phyloP scores from a whole-genome alignment of 106 monocot genomes.

The Amphibolis antarctica region DNA sequence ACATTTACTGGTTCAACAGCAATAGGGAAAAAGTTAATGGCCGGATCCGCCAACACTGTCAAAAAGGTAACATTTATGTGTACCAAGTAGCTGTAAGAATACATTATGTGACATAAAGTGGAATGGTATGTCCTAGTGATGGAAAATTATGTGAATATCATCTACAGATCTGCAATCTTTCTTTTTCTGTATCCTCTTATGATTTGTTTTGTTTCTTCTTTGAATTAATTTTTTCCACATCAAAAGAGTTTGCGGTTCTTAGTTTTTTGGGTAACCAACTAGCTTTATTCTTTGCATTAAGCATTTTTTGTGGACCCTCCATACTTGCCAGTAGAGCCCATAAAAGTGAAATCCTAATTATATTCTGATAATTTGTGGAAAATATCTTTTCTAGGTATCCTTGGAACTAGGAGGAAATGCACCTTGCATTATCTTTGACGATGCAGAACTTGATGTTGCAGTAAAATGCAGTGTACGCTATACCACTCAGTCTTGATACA shows the following conservation, averaged over 20 bases:
- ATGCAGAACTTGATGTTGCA: slow-evolving; percentile 84
- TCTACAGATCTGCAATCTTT: too few species aligned
- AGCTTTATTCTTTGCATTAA: too few species aligned
- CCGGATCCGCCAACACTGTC: slow-evolving; percentile 79
- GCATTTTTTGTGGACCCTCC: too few species aligned
- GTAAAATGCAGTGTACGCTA: slow-evolving; percentile 82
- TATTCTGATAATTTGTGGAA: neutral
- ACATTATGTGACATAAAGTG: too few species aligned
- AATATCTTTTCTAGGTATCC: slow-evolving; percentile 49
- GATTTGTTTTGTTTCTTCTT: too few species aligned
- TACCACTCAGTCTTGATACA: slow-evolving; percentile 1
- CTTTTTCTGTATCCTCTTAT: too few species aligned
- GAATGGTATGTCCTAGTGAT: too few species aligned
- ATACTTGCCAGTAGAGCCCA: neutral
- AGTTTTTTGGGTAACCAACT: too few species aligned
- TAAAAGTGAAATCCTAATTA: neutral
- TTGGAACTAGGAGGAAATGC: slow-evolving; percentile 99
- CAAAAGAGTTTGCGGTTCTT: too few species aligned
- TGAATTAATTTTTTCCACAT: too few species aligned
- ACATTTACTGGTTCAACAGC: slow-evolving; percentile 95
- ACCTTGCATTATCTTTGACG: slow-evolving; percentile 93
- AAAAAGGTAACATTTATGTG: slow-evolving; percentile 45
- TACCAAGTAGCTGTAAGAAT: neutral
- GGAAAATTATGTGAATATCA: too few species aligned
- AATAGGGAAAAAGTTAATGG: slow-evolving; percentile 89